Conservation (phyloP, 768 basidiomycete species). For the Trametopsis cervina region DNA sequence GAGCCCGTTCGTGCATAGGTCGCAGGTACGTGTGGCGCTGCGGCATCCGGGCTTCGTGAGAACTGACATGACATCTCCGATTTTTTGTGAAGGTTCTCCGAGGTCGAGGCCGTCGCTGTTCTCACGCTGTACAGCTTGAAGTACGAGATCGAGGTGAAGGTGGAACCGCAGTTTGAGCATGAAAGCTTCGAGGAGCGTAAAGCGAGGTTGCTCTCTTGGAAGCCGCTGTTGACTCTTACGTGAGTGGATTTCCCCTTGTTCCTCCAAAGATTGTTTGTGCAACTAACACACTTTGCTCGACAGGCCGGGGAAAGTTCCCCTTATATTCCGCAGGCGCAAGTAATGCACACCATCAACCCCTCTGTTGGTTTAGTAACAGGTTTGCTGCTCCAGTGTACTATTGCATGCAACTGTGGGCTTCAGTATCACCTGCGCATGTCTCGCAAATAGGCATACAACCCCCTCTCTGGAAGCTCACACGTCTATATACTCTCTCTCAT, state of each 20-base stretch:
- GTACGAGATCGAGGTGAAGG: constrained; percentile 37
- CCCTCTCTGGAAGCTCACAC: too few species aligned
- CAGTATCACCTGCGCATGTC: too few species aligned
- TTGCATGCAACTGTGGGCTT: too few species aligned
- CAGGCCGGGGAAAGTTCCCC: constrained; percentile 17
- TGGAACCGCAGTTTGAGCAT: constrained; percentile 28
- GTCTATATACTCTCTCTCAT: too few species aligned
- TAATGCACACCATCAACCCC: too few species aligned
- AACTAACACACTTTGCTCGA: background rate
- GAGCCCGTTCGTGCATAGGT: constrained; percentile 33
- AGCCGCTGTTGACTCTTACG: constrained; percentile 18
- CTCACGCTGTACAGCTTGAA: constrained; percentile 40
- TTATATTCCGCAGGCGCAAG: constrained; percentile 13
- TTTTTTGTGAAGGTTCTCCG: constrained; percentile 28
- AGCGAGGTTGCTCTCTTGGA: constrained; percentile 17
- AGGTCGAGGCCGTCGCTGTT: constrained; percentile 44
- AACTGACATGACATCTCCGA: background rate
- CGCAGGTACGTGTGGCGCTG: background rate
- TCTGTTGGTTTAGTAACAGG: too few species aligned
- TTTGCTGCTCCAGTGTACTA: too few species aligned
- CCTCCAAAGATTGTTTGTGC: background rate
- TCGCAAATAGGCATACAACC: too few species aligned
- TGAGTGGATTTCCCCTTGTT: constrained; percentile 11
- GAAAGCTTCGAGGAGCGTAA: constrained; percentile 43
- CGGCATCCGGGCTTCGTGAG: background rate